Evolutionary conservation across 2,329 filamentous ascomycete genomes (phyloP), one percentile per base, ranked within the genome.

Genomic region (Pseudogymnoascus sp.): DNA sequence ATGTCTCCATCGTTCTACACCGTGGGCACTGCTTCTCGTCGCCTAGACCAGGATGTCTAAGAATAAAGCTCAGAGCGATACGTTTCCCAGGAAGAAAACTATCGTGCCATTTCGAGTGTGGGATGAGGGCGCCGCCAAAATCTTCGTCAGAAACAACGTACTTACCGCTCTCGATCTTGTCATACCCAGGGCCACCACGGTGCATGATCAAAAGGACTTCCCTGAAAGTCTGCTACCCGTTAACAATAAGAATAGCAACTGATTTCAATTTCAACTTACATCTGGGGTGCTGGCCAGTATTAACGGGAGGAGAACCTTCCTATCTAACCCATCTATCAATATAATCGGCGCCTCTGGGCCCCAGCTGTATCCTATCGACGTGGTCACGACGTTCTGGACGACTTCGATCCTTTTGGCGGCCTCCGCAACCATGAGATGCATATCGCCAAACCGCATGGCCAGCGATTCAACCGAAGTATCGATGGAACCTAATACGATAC

Each of bases 121-220:
- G 44, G n/a, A 51, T 51, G 4, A 51, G 44, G 8, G 44, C 44
- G 27, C 44, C 44, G n/a, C 44, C 44, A 9, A 51, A 51, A 31
- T 51, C 44, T 17, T 51, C 44, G n/a, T 51, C 44, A 3, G 44
- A 51, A 33, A 51, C 25, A 4, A 51, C 44, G 27, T 51, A 51
- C n/a, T 51, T 51, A 9, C 44, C 44, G n/a, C 27, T 51, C 44
- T 51, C 44, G n/a, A 51, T 51, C 44, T 51, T 51, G 27, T 51
- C 44, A 9, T 51, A 51, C 27, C 44, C 44, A 17, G 44, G 44
- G n/a, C 44, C 44, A 33, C 44, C 44, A 31, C 44, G 44, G 7
- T 51, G 44, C 44, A 51, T 51, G 4, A 51, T 51, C 4, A 51
- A 9, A 7, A 51, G 44, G 4, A 51, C 44, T 51, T 51, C 44